phyloP scores from a whole-genome alignment of 2,329 filamentous ascomycete genomes.

The Penicillium polonicum region DNA sequence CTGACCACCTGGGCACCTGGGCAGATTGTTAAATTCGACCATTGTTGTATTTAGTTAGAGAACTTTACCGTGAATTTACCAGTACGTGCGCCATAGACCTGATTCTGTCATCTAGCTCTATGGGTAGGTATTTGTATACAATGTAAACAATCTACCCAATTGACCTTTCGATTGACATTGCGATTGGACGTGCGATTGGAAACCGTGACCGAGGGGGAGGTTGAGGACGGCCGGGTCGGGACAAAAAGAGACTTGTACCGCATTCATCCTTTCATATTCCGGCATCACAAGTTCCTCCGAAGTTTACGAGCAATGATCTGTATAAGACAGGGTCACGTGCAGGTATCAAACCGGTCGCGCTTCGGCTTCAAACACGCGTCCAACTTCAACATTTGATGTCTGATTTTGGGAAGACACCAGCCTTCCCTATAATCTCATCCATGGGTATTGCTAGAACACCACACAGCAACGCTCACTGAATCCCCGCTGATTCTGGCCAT shows the following conservation, averaged over 20 bases:
- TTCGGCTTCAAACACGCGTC: neutral
- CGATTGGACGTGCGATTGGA: neutral
- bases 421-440: neutral
- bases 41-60: no score
- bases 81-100: no score
- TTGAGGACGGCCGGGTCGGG: no score
- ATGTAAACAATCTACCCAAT: neutral
- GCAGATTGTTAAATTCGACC: no score
- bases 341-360: neutral
- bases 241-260: neutral
- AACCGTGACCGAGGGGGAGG: neutral
- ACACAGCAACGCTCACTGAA: neutral
- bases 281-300: neutral
- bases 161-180: no score
- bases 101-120: no score
- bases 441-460: neutral
- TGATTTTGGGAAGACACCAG: neutral
- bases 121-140: no score
- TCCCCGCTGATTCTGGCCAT: neutral
- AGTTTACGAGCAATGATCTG: neutral
- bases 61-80: no score
- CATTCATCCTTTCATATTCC: neutral
- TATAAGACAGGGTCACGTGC: slow-evolving; percentile 1
- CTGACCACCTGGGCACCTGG: no score
- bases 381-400: neutral